Conservation (phyloP, 1,284 basidiomycete species). For the Taiwanofungus camphoratus region DNA sequence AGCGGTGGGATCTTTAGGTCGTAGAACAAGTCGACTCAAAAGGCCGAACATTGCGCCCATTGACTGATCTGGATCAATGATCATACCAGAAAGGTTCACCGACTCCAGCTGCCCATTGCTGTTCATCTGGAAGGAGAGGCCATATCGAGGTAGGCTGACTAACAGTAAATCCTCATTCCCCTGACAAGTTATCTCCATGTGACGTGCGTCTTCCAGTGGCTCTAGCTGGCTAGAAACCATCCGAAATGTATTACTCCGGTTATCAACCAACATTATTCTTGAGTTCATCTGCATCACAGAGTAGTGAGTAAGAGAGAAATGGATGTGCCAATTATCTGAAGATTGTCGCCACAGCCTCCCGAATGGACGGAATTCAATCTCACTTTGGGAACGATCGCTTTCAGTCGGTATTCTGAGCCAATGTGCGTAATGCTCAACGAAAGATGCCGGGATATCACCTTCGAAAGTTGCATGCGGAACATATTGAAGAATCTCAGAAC, state of each 20-base stretch:
- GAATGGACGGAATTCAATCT: slow-evolving; percentile 35
- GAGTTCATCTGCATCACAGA: slow-evolving; percentile 1
- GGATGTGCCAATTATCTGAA: slow-evolving; percentile 22
- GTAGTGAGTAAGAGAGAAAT: slow-evolving; percentile 5
- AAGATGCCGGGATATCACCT: slow-evolving; percentile 32
- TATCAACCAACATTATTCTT: slow-evolving; percentile 19
- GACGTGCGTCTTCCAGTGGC: slow-evolving; percentile 27
- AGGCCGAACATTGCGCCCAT: slow-evolving; percentile 36
- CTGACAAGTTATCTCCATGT: background rate
- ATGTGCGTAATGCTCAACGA: slow-evolving; percentile 31
- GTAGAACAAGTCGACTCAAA: slow-evolving; percentile 36
- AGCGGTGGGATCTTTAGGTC: background rate
- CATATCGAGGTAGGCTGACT: slow-evolving; percentile 29
- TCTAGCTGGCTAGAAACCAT: slow-evolving; percentile 28
- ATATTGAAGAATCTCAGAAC: no score
- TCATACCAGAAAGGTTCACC: slow-evolving; percentile 30
- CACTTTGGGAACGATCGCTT: background rate
- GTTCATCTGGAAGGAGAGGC: slow-evolving; percentile 32
- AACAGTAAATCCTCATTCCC: slow-evolving; percentile 5
- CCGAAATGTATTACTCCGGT: slow-evolving; percentile 27
- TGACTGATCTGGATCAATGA: slow-evolving; percentile 31
- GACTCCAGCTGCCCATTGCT: slow-evolving; percentile 27
- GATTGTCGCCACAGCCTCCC: slow-evolving; percentile 20
- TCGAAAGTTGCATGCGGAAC: no score
- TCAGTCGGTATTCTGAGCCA: slow-evolving; percentile 32